Conservation (phyloP, 2,329 filamentous ascomycete genomes). For the Chaetomiaceae sp. region DNA sequence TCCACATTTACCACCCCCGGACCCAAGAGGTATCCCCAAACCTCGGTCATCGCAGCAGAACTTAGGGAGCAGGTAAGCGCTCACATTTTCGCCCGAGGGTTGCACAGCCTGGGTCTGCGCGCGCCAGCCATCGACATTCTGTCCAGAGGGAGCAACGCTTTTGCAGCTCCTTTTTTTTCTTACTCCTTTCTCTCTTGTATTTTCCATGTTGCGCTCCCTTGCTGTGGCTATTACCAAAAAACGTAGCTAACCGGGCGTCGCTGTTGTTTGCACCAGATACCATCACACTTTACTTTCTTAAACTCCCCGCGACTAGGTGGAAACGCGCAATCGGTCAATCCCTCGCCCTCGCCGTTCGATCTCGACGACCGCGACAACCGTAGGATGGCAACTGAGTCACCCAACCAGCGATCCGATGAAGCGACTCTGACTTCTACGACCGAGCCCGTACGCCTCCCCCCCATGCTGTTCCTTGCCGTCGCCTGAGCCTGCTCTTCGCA, state of each 20-base stretch:
- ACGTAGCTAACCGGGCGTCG: constrained; percentile 4
- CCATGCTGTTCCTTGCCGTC: neutral
- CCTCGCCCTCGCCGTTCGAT: constrained; percentile 13
- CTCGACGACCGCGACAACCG: constrained; percentile 30
- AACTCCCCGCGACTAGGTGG: constrained; percentile 18
- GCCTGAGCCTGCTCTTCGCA: constrained; percentile 7
- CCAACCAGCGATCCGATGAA: constrained; percentile 49
- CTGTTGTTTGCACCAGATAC: constrained; percentile 6
- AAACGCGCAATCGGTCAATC: constrained; percentile 18
- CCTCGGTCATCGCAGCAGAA: constrained; percentile 7
- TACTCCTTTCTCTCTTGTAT: neutral
- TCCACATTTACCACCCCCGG: neutral
- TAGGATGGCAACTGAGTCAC: constrained; percentile 63
- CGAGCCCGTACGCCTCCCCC: constrained; percentile 40
- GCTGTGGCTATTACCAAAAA: too few relatives aligned
- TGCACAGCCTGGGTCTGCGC: constrained; percentile 11
- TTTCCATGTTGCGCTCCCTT: constrained; percentile 1
- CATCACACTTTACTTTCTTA: constrained; percentile 1
- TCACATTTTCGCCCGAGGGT: constrained; percentile 6
- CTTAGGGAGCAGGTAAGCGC: constrained; percentile 5
- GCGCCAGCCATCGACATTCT: constrained; percentile 15
- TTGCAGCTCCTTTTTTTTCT: neutral
- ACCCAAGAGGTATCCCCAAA: constrained; percentile 1
- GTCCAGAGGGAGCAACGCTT: neutral
- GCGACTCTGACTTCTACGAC: constrained; percentile 45